Conservation (phyloP, 129 eudicot species). For the Tagetes erecta region DNA sequence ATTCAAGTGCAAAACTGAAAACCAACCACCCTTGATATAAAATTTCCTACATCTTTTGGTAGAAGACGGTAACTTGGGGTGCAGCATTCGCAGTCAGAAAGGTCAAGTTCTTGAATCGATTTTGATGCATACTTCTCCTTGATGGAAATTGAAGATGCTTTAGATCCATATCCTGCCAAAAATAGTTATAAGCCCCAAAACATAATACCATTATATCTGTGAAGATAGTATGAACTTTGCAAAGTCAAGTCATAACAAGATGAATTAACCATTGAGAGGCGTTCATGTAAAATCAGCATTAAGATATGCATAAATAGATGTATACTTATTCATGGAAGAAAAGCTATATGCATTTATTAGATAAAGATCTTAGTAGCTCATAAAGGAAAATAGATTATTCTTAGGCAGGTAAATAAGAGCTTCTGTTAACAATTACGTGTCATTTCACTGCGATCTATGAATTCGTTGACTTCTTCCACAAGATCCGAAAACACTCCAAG, state of each 20-base stretch:
- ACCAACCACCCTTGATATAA: slow-evolving; percentile 9
- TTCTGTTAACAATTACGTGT: slow-evolving; percentile 42
- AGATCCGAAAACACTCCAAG: slow-evolving; percentile 73
- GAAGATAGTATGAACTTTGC: slow-evolving; percentile 15
- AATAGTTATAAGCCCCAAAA: slow-evolving; percentile 20
- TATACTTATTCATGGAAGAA: slow-evolving; percentile 47
- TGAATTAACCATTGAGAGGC: slow-evolving; percentile 19
- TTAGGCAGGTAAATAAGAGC: slow-evolving; percentile 20
- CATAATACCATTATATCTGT: slow-evolving; percentile 17
- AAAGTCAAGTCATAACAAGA: background rate
- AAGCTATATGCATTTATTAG: slow-evolving; percentile 37
- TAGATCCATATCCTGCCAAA: slow-evolving; percentile 30
- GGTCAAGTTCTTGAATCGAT: slow-evolving; percentile 97
- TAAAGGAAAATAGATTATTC: slow-evolving; percentile 13
- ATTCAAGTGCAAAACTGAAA: slow-evolving; percentile 22
- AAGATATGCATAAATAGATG: slow-evolving; percentile 12
- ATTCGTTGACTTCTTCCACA: slow-evolving; percentile 74
- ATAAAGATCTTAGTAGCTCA: slow-evolving; percentile 14
- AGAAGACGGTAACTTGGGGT: slow-evolving; percentile 98
- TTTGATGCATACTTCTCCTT: slow-evolving; percentile 73
- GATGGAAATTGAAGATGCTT: slow-evolving; percentile 24
- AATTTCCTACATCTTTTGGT: slow-evolving; percentile 78
- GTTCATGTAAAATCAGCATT: slow-evolving; percentile 13
- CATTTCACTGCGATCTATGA: slow-evolving; percentile 65
- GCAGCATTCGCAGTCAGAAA: slow-evolving; percentile 90